These are phyloP conservation scores for Pseudocohnilembus persalinus DNA, from an alignment of 169 alveolate species.

Conservation along the genomic window DNA sequence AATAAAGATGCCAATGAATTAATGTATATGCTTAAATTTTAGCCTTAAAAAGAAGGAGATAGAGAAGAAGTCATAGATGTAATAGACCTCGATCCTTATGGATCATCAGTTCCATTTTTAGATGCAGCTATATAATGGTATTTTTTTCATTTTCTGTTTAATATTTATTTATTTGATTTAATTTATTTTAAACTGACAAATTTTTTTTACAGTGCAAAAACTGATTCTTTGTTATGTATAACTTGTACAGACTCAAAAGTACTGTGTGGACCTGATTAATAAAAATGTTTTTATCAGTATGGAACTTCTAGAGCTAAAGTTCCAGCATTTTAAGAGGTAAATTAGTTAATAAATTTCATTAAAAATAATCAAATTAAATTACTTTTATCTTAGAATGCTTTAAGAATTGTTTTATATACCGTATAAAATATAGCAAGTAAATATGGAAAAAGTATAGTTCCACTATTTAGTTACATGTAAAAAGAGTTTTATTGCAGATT, in stretches of 20 bases:
- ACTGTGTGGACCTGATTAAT: slow-evolving; percentile 71
- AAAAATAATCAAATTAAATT: no score
- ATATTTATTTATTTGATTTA: not conserved
- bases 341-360: not conserved
- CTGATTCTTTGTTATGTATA: slow-evolving; percentile 72
- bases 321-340: slow-evolving; percentile 68
- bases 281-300: slow-evolving; percentile 74
- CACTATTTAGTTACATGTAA: slow-evolving; percentile 61
- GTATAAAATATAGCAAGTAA: slow-evolving; percentile 64
- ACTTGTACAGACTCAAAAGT: slow-evolving; percentile 85
- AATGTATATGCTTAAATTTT: slow-evolving; percentile 42
- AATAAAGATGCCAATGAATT: slow-evolving; percentile 69
- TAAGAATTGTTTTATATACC: slow-evolving; percentile 73
- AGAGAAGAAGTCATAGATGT: slow-evolving; percentile 64
- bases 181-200: no score
- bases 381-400: slow-evolving; percentile 41
- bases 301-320: slow-evolving; percentile 72
- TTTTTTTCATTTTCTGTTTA: no score
- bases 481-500: slow-evolving; percentile 79
- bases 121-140: slow-evolving; percentile 65
- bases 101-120: slow-evolving; percentile 80
- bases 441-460: slow-evolving; percentile 65
- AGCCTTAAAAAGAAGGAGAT: slow-evolving; percentile 19
- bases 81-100: slow-evolving; percentile 85
- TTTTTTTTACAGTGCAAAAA: slow-evolving; percentile 41